Evolutionary conservation across 805 yeast genomes (phyloP).

Genomic region (Cyberlindnera saturnus): DNA sequence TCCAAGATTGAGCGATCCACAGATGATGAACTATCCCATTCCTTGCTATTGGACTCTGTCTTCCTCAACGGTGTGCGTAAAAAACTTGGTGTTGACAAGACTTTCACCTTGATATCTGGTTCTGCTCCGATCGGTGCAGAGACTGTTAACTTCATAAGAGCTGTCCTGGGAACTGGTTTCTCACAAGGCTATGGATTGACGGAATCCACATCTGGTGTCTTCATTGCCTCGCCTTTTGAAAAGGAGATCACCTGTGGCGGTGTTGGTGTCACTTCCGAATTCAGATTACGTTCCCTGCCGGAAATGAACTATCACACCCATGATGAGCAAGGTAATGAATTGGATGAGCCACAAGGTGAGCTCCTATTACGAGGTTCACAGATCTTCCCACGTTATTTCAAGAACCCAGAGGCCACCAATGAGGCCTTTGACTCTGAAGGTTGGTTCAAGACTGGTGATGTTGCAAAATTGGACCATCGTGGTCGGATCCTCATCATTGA

Average conservation of each 20-base stretch:
- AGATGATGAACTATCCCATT: constrained; percentile 4
- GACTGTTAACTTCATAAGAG: constrained; percentile 48
- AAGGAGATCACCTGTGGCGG: constrained; percentile 37
- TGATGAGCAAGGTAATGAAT: constrained; percentile 22
- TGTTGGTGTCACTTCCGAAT: constrained; percentile 45
- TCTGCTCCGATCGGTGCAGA: constrained; percentile 58
- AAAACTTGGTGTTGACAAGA: constrained; percentile 33
- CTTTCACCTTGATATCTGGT: constrained; percentile 34
- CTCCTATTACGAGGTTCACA: constrained; percentile 52
- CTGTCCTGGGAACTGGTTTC: constrained; percentile 38
- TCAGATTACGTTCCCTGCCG: constrained; percentile 48
- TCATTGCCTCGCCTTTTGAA: constrained; percentile 33
- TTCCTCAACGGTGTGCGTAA: constrained; percentile 32
- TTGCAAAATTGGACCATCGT: constrained; percentile 31
- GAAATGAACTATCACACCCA: constrained; percentile 36
- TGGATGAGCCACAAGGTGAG: constrained; percentile 40
- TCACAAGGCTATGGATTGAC: constrained; percentile 58
- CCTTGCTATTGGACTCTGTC: constrained; percentile 7
- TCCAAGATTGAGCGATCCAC: constrained; percentile 8
- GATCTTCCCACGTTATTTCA: constrained; percentile 43
- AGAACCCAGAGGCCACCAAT: constrained; percentile 42
- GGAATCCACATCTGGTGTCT: constrained; percentile 55
- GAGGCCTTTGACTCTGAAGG: constrained; percentile 40
- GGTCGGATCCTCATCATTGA: constrained; percentile 44
- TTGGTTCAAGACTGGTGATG: constrained; percentile 59